phyloP scores from a whole-genome alignment of 1,284 basidiomycete species.

The Apiotrichum gracile region DNA sequence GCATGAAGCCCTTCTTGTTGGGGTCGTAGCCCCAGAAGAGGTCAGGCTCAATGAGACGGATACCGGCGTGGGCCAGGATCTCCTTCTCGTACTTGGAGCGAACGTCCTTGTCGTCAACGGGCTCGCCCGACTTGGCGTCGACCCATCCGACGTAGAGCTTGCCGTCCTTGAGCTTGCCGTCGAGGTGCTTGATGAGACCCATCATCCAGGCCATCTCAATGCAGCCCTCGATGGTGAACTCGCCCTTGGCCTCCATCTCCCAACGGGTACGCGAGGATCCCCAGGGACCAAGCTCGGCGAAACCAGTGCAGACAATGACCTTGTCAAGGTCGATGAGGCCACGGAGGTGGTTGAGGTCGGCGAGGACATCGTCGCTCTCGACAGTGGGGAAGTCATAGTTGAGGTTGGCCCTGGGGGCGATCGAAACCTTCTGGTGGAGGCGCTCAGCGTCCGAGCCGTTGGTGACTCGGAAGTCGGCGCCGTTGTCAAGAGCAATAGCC shows the following conservation, averaged over 20 bases:
- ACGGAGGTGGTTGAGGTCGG: slow-evolving; percentile 67
- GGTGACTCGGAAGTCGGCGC: slow-evolving; percentile 86
- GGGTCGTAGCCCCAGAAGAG: slow-evolving; percentile 97
- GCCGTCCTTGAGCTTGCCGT: slow-evolving; percentile 89
- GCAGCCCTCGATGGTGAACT: slow-evolving; percentile 92
- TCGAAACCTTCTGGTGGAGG: slow-evolving; percentile 83
- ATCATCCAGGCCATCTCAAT: slow-evolving; percentile 99
- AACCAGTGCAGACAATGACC: slow-evolving; percentile 91
- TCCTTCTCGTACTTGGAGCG: slow-evolving; percentile 91
- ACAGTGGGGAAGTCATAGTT: slow-evolving; percentile 85
- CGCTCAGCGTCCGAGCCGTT: slow-evolving; percentile 90
- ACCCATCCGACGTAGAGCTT: slow-evolving; percentile 96
- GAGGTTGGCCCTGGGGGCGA: slow-evolving; percentile 96
- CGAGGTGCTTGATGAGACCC: slow-evolving; percentile 97
- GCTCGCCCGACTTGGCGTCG: slow-evolving; percentile 86
- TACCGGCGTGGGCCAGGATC: slow-evolving; percentile 85
- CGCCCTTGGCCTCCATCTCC: slow-evolving; percentile 95
- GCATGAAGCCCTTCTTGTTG: slow-evolving; percentile 92
- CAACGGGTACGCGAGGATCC: slow-evolving; percentile 97
- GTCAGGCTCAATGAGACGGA: slow-evolving; percentile 94
- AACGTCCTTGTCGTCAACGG: slow-evolving; percentile 98
- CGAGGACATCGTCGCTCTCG: slow-evolving; percentile 60
- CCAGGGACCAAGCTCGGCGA: slow-evolving; percentile 98
- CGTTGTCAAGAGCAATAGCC: slow-evolving; percentile 87
- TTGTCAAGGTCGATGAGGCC: slow-evolving; percentile 92